Evolutionary conservation across 2,329 filamentous ascomycete species (phyloP).

Genomic region (Coniochaeta ligniaria): DNA sequence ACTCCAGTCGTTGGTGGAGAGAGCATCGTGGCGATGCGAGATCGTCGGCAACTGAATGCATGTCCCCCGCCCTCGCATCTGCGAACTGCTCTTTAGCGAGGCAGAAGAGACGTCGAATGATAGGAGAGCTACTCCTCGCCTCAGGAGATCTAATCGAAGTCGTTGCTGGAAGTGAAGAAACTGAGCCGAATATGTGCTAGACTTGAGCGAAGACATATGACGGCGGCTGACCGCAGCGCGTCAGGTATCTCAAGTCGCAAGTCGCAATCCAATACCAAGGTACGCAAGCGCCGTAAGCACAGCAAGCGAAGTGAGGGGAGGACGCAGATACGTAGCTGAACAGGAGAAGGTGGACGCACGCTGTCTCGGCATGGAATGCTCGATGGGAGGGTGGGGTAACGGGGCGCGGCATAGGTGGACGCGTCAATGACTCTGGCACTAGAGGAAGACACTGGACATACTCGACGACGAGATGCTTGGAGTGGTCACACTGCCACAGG

Average conservation of each 20-base stretch:
- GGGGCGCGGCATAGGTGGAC: neutral
- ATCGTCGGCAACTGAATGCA: conserved; percentile 6
- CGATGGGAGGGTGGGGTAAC: neutral
- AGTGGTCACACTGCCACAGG: neutral
- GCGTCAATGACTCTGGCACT: neutral
- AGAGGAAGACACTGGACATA: neutral
- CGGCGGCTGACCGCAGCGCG: neutral
- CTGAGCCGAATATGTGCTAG: neutral
- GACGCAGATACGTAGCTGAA: neutral
- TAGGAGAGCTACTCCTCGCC: neutral
- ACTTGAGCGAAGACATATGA: neutral
- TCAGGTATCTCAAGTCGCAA: neutral
- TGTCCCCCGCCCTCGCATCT: conserved; percentile 9
- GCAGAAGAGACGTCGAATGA: neutral
- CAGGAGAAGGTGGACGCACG: neutral
- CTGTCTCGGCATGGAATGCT: neutral
- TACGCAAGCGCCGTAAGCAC: neutral
- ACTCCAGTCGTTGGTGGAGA: conserved; percentile 5
- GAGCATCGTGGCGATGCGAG: conserved; percentile 5
- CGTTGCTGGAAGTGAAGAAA: neutral
- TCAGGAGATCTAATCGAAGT: neutral
- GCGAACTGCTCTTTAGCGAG: conserved; percentile 4
- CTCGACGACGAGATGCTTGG: neutral
- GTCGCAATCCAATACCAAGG: neutral
- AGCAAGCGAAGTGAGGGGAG: neutral